phyloP scores from a whole-genome alignment of 805 yeast genomes.

The Alloascoidea hylecoeti region DNA sequence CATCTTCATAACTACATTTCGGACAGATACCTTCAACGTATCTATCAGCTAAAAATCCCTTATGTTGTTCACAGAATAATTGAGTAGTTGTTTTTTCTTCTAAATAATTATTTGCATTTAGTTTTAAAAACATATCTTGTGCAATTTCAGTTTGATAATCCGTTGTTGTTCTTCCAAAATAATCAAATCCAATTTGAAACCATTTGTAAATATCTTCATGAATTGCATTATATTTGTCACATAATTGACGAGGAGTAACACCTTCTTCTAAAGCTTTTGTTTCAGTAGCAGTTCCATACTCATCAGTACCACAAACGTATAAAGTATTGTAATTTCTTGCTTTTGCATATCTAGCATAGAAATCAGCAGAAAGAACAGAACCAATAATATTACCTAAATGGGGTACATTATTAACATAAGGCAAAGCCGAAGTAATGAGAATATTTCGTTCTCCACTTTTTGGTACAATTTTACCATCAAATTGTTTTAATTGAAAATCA shows the following conservation, averaged over 20 bases:
- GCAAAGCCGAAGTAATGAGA: constrained; percentile 89
- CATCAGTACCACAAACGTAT: constrained; percentile 94
- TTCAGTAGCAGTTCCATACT: constrained; percentile 98
- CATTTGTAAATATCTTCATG: constrained; percentile 90
- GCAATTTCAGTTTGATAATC: constrained; percentile 86
- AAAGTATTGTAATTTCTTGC: constrained; percentile 79
- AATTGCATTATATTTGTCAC: constrained; percentile 79
- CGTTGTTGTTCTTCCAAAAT: constrained; percentile 95
- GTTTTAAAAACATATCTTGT: constrained; percentile 75
- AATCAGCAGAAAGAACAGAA: constrained; percentile 88
- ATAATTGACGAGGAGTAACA: constrained; percentile 75
- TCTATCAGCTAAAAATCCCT: constrained; percentile 89
- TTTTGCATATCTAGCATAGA: constrained; percentile 80
- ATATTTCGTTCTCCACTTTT: constrained; percentile 63
- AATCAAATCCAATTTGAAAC: constrained; percentile 91
- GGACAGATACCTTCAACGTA: constrained; percentile 98
- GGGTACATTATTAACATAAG: constrained; percentile 97
- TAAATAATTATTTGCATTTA: constrained; percentile 62
- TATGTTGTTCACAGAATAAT: constrained; percentile 80
- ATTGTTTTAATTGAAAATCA: constrained; percentile 9
- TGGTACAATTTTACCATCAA: constrained; percentile 37
- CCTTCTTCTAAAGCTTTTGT: constrained; percentile 94
- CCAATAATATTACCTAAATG: constrained; percentile 97
- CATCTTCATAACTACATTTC: constrained; percentile 87
- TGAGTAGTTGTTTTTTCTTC: constrained; percentile 86